Evolutionary conservation across 176 grass and related monocot genomes (phyloP).

Genomic region (Carex cristatella): DNA sequence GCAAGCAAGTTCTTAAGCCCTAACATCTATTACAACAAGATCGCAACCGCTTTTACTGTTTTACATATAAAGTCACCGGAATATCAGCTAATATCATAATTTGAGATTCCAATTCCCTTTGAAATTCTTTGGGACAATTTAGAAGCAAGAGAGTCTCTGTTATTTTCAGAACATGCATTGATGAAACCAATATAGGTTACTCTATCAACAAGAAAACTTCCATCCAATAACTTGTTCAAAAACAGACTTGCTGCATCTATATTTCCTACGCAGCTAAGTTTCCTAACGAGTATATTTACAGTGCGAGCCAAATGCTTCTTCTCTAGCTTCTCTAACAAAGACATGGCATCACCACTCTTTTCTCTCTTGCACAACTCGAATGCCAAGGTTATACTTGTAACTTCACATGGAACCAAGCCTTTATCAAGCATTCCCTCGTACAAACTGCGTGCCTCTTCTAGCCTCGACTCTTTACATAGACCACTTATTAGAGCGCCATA

Average conservation of each 20-base stretch:
- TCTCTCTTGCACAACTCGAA: constrained; percentile 62
- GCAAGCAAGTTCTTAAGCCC: not conserved
- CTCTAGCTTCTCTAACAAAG: constrained; percentile 57
- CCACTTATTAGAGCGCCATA: constrained; percentile 85
- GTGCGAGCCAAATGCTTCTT: constrained; percentile 44
- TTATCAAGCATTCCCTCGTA: constrained; percentile 92
- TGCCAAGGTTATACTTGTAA: constrained; percentile 67
- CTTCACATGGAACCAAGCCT: constrained; percentile 71
- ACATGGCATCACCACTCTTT: constrained; percentile 42
- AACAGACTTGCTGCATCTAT: constrained; percentile 61
- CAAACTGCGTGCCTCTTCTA: constrained; percentile 77
- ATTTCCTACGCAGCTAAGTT: constrained; percentile 50
- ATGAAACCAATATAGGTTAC: constrained; percentile 53
- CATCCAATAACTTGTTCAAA: constrained; percentile 52
- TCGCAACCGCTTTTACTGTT: not conserved
- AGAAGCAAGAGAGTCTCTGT: constrained; percentile 64
- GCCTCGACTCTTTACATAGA: constrained; percentile 73
- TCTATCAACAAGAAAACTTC: constrained; percentile 49
- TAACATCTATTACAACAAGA: not conserved
- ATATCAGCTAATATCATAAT: constrained; percentile 19
- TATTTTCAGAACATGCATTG: constrained; percentile 57
- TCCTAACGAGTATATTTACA: constrained; percentile 58
- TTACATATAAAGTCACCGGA: not conserved
- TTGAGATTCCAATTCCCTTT: constrained; percentile 33
- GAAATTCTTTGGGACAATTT: constrained; percentile 60